Base-by-base conservation (phyloP, 176 grass and related monocot species). In the Bonia amplexicaulis region DNA sequence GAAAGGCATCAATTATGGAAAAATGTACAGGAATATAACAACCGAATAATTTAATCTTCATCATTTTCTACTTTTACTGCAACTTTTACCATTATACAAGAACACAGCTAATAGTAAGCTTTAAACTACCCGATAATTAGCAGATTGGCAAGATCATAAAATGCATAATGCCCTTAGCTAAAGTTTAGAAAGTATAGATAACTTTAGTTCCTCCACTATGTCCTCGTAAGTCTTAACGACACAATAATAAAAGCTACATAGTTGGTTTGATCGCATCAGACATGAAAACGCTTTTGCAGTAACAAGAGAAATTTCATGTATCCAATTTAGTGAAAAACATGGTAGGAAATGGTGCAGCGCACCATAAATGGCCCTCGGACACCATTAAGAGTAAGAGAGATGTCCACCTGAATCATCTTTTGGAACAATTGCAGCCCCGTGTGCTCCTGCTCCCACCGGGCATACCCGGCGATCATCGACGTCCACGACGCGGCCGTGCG, bases 401-500 rank as follows among this genome's bases (percentile, higher is more conserved):
- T 79, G 25, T 15, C 31, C 59, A 94, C 93, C 77, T 86, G 85
- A 70, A 90, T 40, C 79, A 90, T 94, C 27, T 3, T 67, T 31
- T 41, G 71, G 53, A 94, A 90, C 69, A 92, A 16, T 7, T 59
- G 29, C 17, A 90, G 44, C 29, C 78, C 82, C 13, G 49, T 46
- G 48, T 23, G 49, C 54, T 78, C 90, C 39, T 54, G 16, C 10
- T 87, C 82, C 74, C 73, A 80, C 16, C 82, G 53, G 60, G 78
- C 45, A 66, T 85, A 94, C 11, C 87, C 62, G 1, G 92, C 63
- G 12, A 94, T 88, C 90, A 94, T 88, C n/a, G 73, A 90, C 1
- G 90, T 92, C 90, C 90, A 94, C 5, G 93, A 85, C 29, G 76
- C 74, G 0, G 79, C 74, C 26, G 82, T 90, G 40, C 82, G 16